Evolutionary conservation across 768 basidiomycete species (phyloP), one percentile per base, ranked within the genome.

Genomic region (Auricularia sp.): DNA sequence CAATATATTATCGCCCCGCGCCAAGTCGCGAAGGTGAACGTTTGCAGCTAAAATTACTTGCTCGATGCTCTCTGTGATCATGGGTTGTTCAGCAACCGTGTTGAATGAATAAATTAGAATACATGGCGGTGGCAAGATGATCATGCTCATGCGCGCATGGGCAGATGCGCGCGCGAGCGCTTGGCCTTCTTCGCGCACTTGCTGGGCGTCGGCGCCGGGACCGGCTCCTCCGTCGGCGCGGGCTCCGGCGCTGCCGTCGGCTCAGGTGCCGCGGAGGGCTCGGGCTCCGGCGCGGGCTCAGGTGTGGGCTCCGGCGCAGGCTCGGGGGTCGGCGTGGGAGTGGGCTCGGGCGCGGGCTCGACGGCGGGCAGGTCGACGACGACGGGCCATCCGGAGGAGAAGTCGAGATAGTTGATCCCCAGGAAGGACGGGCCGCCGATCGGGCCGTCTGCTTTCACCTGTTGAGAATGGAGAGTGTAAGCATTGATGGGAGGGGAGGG

Each of bases 391-490:
- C 24, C 56, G 24, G 56, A 59, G 11, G 24, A n/a, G 56, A 59
- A 59, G 24, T 29, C 24, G 34, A 59, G 56, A 4, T 59, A 59
- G 56, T 59, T 59, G 24, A 59, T 14, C 24, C 56, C 56, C 16
- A 59, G 56, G 56, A n/a, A 59, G 24, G 56, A 59, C 24, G 56
- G 56, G 34, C 56, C 56, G 56, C 56, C 56, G 34, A 59, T 34
- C 18, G 47, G 47, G 29, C 24, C 56, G 14, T 59, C 34, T 4
- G 6, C 6, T 10, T 59, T 35, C 24, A 59, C 39, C 39, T 42
- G 39, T 42, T 7, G 39, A 14, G 7, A 2, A 42, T 8, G 3
- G 39, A 14, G 39, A 42, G 39, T 42, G 39, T 29, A 29, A 29
- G 29, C 29, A 29, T 1, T 29, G 29, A 2, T 29, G 29, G 29